These are phyloP conservation scores for Tolypocladium capitatum DNA, from an alignment of 2,329 filamentous ascomycete species.

Conservation along the genomic window DNA sequence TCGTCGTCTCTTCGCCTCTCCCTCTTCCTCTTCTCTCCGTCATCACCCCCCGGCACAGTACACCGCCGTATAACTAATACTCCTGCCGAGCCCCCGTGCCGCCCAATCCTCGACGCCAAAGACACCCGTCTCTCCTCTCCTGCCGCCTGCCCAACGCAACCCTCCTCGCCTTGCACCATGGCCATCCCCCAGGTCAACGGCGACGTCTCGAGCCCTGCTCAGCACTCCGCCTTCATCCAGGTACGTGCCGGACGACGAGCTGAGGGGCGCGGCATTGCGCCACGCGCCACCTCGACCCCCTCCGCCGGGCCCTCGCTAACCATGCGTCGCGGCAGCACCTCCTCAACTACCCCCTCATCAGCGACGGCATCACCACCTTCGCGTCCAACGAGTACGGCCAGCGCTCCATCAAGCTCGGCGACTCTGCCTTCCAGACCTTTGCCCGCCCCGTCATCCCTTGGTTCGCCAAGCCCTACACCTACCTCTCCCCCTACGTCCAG, in stretches of 20 bases:
- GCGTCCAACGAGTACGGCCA: slow-evolving; percentile 73
- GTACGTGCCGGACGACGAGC: slow-evolving; percentile 18
- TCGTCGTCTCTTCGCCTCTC: background rate
- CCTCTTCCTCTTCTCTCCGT: background rate
- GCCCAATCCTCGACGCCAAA: background rate
- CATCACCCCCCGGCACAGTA: background rate
- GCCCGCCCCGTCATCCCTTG: slow-evolving; percentile 61
- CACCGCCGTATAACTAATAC: background rate
- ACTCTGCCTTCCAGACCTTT: slow-evolving; percentile 62
- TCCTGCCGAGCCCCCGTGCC: background rate
- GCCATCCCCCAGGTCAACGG: slow-evolving; percentile 35
- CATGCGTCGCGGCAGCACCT: slow-evolving; percentile 50
- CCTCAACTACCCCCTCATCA: slow-evolving; percentile 69
- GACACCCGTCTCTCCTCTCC: background rate
- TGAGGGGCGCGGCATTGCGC: background rate
- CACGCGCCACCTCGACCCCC: background rate
- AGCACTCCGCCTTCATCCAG: slow-evolving; percentile 36
- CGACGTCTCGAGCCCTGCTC: slow-evolving; percentile 27
- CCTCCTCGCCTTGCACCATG: slow-evolving; percentile 14
- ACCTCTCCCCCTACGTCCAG: slow-evolving; percentile 71
- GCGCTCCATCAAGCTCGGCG: slow-evolving; percentile 64
- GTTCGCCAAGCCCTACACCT: slow-evolving; percentile 64
- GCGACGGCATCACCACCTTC: slow-evolving; percentile 65
- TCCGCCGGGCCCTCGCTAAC: background rate
- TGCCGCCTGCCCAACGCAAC: background rate